These are phyloP conservation scores for Diplosphaera chodatii DNA, from an alignment of 139 green algal genomes.

Conservation along the genomic window DNA sequence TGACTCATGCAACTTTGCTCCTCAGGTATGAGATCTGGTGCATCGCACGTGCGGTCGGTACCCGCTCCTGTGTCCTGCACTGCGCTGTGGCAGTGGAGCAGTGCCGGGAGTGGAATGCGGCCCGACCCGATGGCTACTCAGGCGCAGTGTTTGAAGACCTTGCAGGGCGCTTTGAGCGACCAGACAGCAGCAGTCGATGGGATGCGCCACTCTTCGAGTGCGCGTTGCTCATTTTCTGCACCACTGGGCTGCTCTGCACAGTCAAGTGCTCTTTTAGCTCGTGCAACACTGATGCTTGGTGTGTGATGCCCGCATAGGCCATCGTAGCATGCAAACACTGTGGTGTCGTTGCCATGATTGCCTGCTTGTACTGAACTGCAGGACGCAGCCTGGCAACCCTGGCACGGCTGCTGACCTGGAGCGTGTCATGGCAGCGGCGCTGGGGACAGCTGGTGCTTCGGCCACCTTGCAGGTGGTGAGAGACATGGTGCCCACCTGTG, in stretches of 20 bases:
- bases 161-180: constrained; percentile 72
- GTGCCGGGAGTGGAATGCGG: constrained; percentile 63
- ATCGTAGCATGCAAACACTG: too few species aligned
- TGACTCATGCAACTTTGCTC: too few species aligned
- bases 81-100: constrained; percentile 51
- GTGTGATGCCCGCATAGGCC: too few species aligned
- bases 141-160: constrained; percentile 73
- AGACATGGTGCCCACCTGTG: constrained; percentile 41
- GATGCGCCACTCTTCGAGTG: constrained; percentile 4
- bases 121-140: constrained; percentile 21
- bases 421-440: constrained; percentile 17
- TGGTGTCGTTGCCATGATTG: too few species aligned
- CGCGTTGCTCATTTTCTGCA: too few species aligned
- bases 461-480: too few species aligned
- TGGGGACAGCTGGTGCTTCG: too few species aligned
- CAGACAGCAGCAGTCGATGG: constrained; percentile 66
- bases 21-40: constrained; percentile 91
- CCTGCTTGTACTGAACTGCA: too few species aligned
- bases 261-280: too few species aligned
- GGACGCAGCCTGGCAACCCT: neutral
- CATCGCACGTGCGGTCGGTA: constrained; percentile 65
- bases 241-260: too few species aligned
- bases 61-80: constrained; percentile 84
- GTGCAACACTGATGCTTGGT: too few species aligned
- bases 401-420: neutral